Evolutionary conservation across 2,329 filamentous ascomycete species (phyloP), one percentile per base, ranked within the genome.

Genomic region (Metarhizium guizhouense): DNA sequence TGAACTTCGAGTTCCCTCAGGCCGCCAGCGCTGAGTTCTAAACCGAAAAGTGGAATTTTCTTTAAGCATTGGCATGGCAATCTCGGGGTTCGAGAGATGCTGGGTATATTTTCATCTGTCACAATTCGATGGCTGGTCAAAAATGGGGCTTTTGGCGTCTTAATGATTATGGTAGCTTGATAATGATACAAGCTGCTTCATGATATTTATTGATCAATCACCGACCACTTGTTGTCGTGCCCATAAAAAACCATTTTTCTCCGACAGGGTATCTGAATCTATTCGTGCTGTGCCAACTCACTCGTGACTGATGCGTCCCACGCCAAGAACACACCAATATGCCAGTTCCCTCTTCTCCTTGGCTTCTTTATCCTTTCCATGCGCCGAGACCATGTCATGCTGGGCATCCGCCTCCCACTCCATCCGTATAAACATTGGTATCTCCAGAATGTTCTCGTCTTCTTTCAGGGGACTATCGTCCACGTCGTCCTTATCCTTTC

Each of bases 1-100:
- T 97, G 75, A 85, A 86, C 78, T 99, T 99, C 74, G 94, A 99
- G 86, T 99, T 99, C 86, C 94, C 94, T 70, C 88, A 95, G 82
- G 83, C 82, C 73, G 81, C 81, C 72, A 76, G 80, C 71, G 70
- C 83, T 67, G 92, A 96, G 74, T 16, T 32, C 45, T 48, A 48
- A 48, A 48, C 45, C 14, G 56, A 53, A 47, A 13, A 30, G 80
- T 95, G 94, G 81, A 81, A 70, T 61, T 58, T 52, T 58, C 52
- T 49, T 30, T 51, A 20, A 40, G 43, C 38, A 48, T 54, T 50
- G 47, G 56, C 48, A 52, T 58, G 56, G 47, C 54, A 58, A 48
- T 48, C 29, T 53, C 16, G 47, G 51, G 56, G 57, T 49, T 50
- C 32, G 52, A 52, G 52, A 52, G 43, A 47, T 54, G 57, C 55